These are phyloP conservation scores for Cercophora scortea DNA, from an alignment of 495 filamentous ascomycete species.

Conservation along the genomic window DNA sequence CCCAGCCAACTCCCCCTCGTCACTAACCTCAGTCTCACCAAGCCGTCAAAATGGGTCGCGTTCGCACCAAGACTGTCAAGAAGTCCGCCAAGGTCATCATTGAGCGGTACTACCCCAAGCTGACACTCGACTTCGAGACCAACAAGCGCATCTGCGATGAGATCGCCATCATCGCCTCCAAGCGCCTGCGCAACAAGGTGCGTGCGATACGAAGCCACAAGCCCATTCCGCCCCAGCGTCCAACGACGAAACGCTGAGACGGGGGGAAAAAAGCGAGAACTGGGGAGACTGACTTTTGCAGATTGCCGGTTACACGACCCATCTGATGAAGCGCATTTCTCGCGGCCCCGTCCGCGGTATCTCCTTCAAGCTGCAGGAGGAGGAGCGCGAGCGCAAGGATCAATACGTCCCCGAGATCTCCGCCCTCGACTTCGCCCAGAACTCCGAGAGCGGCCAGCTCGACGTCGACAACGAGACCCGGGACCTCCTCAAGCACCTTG, in stretches of 20 bases:
- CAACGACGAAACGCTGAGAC: background rate
- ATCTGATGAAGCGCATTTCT: conserved; percentile 97
- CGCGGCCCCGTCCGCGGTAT: conserved; percentile 98
- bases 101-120: conserved; percentile 96
- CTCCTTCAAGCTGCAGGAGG: conserved; percentile 99
- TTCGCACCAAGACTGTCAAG: conserved; percentile 98
- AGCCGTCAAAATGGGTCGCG: conserved; percentile 88
- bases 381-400: conserved; percentile 99
- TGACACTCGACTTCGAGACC: conserved; percentile 99
- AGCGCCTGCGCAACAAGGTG: conserved; percentile 98
- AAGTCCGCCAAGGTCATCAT: conserved; percentile 99
- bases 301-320: conserved; percentile 98
- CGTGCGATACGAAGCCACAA: too few species aligned
- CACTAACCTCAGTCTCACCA: conserved; percentile 19
- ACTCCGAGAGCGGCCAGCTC: conserved; percentile 80
- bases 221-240: too few species aligned
- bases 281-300: conserved; percentile 20
- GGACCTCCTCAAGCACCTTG: conserved; percentile 94
- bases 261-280: background rate
- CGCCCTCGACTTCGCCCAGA: conserved; percentile 92
- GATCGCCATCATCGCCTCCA: conserved; percentile 97
- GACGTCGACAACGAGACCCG: conserved; percentile 97
- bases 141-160: conserved; percentile 99
- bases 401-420: conserved; percentile 99
- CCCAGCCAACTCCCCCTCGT: conserved; percentile 1